phyloP scores from a whole-genome alignment of 73 alveolate species.

The Paramecium octaurelia region DNA sequence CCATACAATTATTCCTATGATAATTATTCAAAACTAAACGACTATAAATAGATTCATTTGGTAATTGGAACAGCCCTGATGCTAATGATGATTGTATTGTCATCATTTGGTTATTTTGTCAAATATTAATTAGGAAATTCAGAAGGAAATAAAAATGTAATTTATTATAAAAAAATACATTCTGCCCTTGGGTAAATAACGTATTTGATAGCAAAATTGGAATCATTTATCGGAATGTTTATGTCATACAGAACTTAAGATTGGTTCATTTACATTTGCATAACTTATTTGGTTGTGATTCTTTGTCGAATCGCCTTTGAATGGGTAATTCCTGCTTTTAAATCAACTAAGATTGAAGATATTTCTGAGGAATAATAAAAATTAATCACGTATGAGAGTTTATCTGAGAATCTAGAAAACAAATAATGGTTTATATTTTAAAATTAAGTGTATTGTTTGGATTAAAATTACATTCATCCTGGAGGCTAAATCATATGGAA shows the following conservation, averaged over 20 bases:
- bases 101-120: neutral
- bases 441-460: neutral
- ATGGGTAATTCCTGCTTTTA: neutral
- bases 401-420: neutral
- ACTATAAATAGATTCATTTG: neutral
- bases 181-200: neutral
- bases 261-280: neutral
- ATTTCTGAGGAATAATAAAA: neutral
- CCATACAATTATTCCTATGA: neutral
- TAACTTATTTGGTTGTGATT: neutral
- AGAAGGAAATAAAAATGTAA: neutral
- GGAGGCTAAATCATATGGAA: constrained; percentile 30
- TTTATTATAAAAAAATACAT: neutral
- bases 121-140: neutral
- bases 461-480: neutral
- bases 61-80: neutral
- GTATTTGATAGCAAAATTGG: neutral
- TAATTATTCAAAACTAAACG: neutral
- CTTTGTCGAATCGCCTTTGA: neutral
- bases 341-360: neutral
- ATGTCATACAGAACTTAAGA: neutral
- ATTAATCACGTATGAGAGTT: neutral
- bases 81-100: neutral
- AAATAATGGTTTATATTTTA: constrained; percentile 1
- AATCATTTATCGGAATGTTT: neutral